phyloP scores from a whole-genome alignment of 345 rosid species.

The Geranium brycei region DNA sequence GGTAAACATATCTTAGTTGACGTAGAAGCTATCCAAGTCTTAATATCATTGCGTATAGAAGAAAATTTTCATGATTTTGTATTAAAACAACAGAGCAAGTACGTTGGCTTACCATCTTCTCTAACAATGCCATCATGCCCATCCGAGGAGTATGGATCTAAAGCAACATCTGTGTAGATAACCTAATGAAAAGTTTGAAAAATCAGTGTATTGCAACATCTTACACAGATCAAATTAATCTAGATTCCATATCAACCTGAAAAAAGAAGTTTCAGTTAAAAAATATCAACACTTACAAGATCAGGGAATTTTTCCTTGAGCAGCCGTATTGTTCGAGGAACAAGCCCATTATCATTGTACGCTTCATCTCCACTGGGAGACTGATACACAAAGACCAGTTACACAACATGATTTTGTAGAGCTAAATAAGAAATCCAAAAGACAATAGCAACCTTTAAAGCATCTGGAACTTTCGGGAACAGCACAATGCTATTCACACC shows the following conservation, averaged over 20 bases:
- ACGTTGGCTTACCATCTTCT: constrained; percentile 54
- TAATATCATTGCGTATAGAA: no score
- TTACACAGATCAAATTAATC: background rate
- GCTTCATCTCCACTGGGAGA: constrained; percentile 85
- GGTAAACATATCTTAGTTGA: no score
- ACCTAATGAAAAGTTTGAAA: constrained; percentile 29
- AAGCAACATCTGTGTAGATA: constrained; percentile 81
- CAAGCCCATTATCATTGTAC: constrained; percentile 76
- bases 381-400: constrained; percentile 21
- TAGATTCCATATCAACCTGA: background rate
- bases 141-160: constrained; percentile 76
- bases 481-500: constrained; percentile 79
- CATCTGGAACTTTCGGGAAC: constrained; percentile 96
- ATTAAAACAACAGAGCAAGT: background rate
- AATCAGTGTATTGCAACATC: constrained; percentile 2
- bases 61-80: background rate
- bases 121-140: constrained; percentile 93
- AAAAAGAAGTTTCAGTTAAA: no score
- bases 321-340: constrained; percentile 65
- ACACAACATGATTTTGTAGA: constrained; percentile 1
- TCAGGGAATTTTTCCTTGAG: constrained; percentile 73
- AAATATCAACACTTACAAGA: constrained; percentile 42
- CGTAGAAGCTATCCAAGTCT: no score
- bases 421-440: constrained; percentile 3
- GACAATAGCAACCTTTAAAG: constrained; percentile 51